phyloP scores from a whole-genome alignment of 768 basidiomycete genomes.

The Suillus paluster region DNA sequence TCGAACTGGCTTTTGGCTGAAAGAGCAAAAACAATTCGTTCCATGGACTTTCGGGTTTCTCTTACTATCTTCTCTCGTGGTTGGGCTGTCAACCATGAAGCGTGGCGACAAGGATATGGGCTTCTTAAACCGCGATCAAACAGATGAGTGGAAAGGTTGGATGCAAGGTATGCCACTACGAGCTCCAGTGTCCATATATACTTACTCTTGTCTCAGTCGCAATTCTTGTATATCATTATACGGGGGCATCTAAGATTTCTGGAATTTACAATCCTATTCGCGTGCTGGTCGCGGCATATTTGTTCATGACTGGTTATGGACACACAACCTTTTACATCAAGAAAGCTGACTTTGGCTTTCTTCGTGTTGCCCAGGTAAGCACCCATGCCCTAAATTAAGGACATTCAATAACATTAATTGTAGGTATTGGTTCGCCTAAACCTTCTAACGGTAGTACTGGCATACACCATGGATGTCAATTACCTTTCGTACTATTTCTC shows the following conservation, averaged over 20 bases:
- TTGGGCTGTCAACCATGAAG: conserved; percentile 69
- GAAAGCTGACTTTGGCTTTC: conserved; percentile 85
- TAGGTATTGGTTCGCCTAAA: conserved; percentile 84
- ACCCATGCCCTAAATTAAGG: background rate
- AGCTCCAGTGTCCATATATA: background rate
- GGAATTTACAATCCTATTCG: conserved; percentile 95
- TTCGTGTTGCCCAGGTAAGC: conserved; percentile 72
- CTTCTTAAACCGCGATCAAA: conserved; percentile 90
- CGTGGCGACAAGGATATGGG: conserved; percentile 82
- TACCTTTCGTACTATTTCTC: conserved; percentile 93
- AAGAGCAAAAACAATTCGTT: conserved; percentile 87
- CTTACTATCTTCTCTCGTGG: conserved; percentile 52
- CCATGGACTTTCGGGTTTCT: conserved; percentile 68
- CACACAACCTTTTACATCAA: conserved; percentile 88
- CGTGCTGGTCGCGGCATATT: conserved; percentile 84
- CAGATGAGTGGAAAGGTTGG: conserved; percentile 98
- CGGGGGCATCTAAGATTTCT: conserved; percentile 86
- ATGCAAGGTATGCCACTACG: conserved; percentile 77
- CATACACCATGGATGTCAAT: conserved; percentile 91
- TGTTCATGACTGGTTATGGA: conserved; percentile 95
- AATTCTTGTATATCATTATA: conserved; percentile 92
- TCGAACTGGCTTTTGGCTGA: conserved; percentile 85
- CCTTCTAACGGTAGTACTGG: conserved; percentile 77
- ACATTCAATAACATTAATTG: conserved; percentile 12
- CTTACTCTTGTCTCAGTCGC: conserved; percentile 54